Evolutionary conservation across 1,139 yeast species (phyloP).

Genomic region (Ogataea hybrid): DNA sequence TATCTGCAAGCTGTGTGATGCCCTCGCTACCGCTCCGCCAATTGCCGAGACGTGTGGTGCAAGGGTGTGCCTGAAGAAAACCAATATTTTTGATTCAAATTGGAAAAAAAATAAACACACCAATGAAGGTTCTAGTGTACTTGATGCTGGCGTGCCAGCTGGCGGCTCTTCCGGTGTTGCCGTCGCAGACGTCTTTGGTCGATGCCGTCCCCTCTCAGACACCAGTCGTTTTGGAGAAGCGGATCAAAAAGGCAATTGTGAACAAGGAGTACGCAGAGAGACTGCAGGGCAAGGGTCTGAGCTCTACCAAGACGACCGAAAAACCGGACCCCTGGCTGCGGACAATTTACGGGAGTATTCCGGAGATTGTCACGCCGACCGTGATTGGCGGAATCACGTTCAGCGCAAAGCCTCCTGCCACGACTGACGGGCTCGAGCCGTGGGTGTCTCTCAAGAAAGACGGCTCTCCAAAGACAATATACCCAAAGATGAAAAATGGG

Average conservation of each 20-base stretch:
- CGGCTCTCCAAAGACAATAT: constrained; percentile 78
- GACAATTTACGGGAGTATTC: constrained; percentile 55
- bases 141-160: constrained; percentile 6
- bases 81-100: background rate
- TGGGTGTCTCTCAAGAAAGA: constrained; percentile 78
- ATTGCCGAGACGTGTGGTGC: background rate
- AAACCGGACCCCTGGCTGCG: constrained; percentile 70
- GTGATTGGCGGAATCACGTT: constrained; percentile 82
- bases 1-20: no score
- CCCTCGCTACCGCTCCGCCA: no score
- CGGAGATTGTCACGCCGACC: constrained; percentile 75
- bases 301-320: constrained; percentile 21
- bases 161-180: constrained; percentile 2
- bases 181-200: constrained; percentile 2
- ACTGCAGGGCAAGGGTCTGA: constrained; percentile 27
- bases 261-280: constrained; percentile 42
- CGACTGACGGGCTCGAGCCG: constrained; percentile 69
- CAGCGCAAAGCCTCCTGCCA: constrained; percentile 65
- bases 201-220: background rate
- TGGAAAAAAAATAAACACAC: background rate
- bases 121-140: constrained; percentile 7
- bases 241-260: constrained; percentile 37
- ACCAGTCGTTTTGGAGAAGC: constrained; percentile 8
- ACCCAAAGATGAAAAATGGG: constrained; percentile 73
- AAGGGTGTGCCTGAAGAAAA: background rate